These are phyloP conservation scores for Starmerella sp. DNA, from an alignment of 805 yeast species.

Conservation along the genomic window DNA sequence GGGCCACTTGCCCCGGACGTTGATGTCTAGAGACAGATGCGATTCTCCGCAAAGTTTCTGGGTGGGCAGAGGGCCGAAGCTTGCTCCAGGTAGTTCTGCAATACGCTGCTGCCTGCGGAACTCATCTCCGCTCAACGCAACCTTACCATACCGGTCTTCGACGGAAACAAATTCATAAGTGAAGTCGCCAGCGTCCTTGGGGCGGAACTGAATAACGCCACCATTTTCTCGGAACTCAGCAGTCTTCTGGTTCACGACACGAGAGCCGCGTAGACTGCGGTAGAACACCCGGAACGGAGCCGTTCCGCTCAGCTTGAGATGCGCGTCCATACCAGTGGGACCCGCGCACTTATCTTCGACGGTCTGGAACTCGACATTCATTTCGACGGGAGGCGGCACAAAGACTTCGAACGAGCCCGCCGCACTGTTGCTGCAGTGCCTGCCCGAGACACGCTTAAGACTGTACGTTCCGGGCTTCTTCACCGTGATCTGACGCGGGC, in stretches of 20 bases:
- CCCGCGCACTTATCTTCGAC: slow-evolving; percentile 86
- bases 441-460: slow-evolving; percentile 44
- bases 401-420: slow-evolving; percentile 45
- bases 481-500: background rate
- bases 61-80: slow-evolving; percentile 23
- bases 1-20: slow-evolving; percentile 71
- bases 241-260: slow-evolving; percentile 14
- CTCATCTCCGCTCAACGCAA: slow-evolving; percentile 17
- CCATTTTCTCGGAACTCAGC: slow-evolving; percentile 20
- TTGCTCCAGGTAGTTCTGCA: slow-evolving; percentile 33
- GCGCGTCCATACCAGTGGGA: slow-evolving; percentile 71
- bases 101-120: slow-evolving; percentile 28
- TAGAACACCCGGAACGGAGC: slow-evolving; percentile 71
- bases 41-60: slow-evolving; percentile 14
- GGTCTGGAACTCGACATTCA: slow-evolving; percentile 39
- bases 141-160: slow-evolving; percentile 32
- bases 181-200: slow-evolving; percentile 71
- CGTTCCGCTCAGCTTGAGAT: slow-evolving; percentile 56
- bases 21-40: slow-evolving; percentile 38
- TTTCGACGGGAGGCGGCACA: slow-evolving; percentile 43
- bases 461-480: slow-evolving; percentile 53
- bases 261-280: slow-evolving; percentile 36
- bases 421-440: slow-evolving; percentile 59
- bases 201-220: slow-evolving; percentile 50
- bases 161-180: slow-evolving; percentile 67